Base-by-base conservation (phyloP, 768 basidiomycete genomes). In the Boletus tomentosulus region DNA sequence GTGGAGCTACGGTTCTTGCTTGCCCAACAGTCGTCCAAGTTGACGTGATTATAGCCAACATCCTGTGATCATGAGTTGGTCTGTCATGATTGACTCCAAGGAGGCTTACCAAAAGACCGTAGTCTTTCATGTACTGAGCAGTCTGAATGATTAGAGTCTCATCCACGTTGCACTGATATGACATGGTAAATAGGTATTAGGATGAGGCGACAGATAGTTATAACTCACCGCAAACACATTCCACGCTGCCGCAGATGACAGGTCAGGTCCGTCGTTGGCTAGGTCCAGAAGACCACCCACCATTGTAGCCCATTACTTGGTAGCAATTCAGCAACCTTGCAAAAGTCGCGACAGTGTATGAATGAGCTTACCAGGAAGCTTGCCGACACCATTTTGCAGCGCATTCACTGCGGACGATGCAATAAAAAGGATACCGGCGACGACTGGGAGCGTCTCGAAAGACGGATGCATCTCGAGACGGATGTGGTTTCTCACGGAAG, bases 21-120 rank as follows among this genome's bases (percentile, higher is more conserved):
- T 1, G 83, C 77, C 65, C 81, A 86, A 58, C 84, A 86, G 53
- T 85, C 84, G 55, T 86, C 84, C 41, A 86, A 66, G 53, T 83
- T 85, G 55, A 85, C 71, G 49, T 81, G 73, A 46, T 75, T 74
- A 62, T 85, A 86, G 0, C 84, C 84, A 46, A 72, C 72, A 50
- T 80, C 79, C 81, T 84, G 50, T 19, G 8, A 27, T 2, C 27
- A 30, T 66, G 5, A 59, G 30, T 30, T 11, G 3, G 50, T 46
- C 35, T 47, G 11, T 49, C 12, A 13, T 2, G 4, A 16, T 33
- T 24, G 24, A n/a, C 27, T 30, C 12, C 35, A 31, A 42, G 25
- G 43, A 47, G 12, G 44, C 64, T 48, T 38, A 80, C 83, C 61
- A 73, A 57, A 24, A 85, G 74, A 7, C 82, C 83, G 35, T 78